phyloP scores from a whole-genome alignment of 2,329 filamentous ascomycete genomes.

The Claviceps maximensis region DNA sequence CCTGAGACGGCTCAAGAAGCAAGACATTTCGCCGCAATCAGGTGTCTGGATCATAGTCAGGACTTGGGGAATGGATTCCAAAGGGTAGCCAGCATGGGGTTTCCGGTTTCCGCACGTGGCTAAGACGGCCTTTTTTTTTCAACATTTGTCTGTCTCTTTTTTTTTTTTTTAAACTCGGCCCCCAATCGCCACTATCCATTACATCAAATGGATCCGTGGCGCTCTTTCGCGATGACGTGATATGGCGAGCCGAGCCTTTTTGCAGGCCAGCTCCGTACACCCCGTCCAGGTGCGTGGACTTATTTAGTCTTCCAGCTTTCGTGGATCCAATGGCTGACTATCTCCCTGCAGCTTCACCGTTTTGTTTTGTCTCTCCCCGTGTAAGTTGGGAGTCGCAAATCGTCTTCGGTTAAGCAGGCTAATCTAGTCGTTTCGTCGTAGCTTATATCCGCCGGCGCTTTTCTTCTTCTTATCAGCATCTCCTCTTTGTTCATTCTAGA shows the following conservation, averaged over 20 bases:
- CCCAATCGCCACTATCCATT: not conserved
- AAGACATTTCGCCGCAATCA: not conserved
- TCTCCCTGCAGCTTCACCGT: not conserved
- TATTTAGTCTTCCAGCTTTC: not conserved
- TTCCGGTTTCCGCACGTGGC: not conserved
- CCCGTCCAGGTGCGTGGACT: not conserved
- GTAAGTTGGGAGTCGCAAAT: not conserved
- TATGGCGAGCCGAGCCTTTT: not conserved
- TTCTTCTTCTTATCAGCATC: not conserved
- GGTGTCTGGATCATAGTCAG: not conserved
- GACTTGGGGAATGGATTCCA: not conserved
- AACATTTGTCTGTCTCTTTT: not conserved
- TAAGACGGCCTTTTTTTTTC: not conserved
- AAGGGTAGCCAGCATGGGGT: not conserved
- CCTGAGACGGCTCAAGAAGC: not conserved
- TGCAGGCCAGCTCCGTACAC: not conserved
- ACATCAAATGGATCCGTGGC: conserved; percentile 1
- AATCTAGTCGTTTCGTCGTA: not conserved
- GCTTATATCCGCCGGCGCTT: not conserved
- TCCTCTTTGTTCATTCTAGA: not conserved
- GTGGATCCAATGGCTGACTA: not conserved
- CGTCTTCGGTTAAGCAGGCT: not conserved
- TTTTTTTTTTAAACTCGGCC: not conserved
- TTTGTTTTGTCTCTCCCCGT: not conserved
- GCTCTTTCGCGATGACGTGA: conserved; percentile 1